phyloP scores from a whole-genome alignment of 192 early-diverging fungal species.

The Mycoemilia scoparia region DNA sequence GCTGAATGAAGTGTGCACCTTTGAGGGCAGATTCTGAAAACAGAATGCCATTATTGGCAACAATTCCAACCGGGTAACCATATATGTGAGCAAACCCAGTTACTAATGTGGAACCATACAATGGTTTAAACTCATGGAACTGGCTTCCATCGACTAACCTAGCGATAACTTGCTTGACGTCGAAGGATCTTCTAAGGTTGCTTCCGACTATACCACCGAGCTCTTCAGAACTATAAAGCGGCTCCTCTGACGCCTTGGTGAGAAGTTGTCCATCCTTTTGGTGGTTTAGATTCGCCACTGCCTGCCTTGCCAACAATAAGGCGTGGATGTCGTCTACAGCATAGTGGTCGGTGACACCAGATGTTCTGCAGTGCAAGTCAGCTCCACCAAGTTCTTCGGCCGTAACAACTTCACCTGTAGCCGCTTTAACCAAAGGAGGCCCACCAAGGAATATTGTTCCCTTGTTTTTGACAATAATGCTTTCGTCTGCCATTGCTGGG shows the following conservation, averaged over 20 bases:
- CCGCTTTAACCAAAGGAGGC: slow-evolving; percentile 89
- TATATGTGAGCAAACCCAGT: slow-evolving; percentile 83
- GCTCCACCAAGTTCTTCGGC: slow-evolving; percentile 91
- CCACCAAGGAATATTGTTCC: slow-evolving; percentile 95
- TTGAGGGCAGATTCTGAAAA: slow-evolving; percentile 88
- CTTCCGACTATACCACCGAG: slow-evolving; percentile 88
- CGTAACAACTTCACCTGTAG: slow-evolving; percentile 84
- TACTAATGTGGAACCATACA: slow-evolving; percentile 75
- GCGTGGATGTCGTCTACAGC: slow-evolving; percentile 80
- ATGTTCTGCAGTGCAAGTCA: slow-evolving; percentile 82
- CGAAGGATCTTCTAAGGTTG: slow-evolving; percentile 72
- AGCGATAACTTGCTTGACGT: slow-evolving; percentile 82
- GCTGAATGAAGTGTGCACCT: slow-evolving; percentile 88
- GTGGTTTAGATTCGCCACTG: slow-evolving; percentile 69
- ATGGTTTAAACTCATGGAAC: slow-evolving; percentile 85
- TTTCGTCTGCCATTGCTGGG: slow-evolving; percentile 96
- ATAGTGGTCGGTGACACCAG: slow-evolving; percentile 90
- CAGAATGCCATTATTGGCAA: slow-evolving; percentile 91
- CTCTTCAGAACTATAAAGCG: slow-evolving; percentile 63
- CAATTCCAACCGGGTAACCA: slow-evolving; percentile 79
- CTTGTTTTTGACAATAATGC: slow-evolving; percentile 85
- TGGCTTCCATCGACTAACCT: slow-evolving; percentile 84
- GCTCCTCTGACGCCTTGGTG: slow-evolving; percentile 41
- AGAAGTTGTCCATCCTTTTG: slow-evolving; percentile 32
- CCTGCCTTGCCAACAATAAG: slow-evolving; percentile 58